phyloP scores from a whole-genome alignment of 345 rosid genomes.

The Brassica cretica region DNA sequence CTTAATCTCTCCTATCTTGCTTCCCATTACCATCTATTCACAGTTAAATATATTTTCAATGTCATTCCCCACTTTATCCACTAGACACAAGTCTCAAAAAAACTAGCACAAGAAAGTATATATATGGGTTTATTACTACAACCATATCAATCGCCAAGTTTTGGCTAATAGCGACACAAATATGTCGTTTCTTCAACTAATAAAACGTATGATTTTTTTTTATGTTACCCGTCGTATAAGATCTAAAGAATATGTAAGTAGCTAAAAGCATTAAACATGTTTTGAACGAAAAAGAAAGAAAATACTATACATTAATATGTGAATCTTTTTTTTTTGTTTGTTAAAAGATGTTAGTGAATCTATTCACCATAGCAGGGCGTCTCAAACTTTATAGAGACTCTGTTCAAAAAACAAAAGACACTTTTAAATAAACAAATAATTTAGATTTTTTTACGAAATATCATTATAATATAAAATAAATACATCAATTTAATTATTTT shows the following conservation, averaged over 20 bases:
- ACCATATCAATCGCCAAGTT: not conserved
- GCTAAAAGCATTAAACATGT: too few relatives aligned
- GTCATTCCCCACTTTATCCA: not conserved
- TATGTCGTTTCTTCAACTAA: not conserved
- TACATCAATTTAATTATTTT: too few relatives aligned
- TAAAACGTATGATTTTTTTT: not conserved
- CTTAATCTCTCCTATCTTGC: slow-evolving; percentile 48
- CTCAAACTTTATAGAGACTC: not conserved
- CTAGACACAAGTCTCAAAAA: not conserved
- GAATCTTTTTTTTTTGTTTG: too few relatives aligned
- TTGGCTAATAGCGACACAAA: not conserved
- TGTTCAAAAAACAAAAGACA: too few relatives aligned
- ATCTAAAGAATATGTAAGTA: too few relatives aligned
- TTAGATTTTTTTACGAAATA: too few relatives aligned
- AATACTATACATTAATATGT: too few relatives aligned
- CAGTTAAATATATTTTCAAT: not conserved
- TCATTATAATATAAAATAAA: too few relatives aligned
- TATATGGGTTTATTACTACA: not conserved
- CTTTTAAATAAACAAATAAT: too few relatives aligned
- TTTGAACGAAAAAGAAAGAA: too few relatives aligned
- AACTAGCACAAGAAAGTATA: not conserved
- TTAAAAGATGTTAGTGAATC: too few relatives aligned
- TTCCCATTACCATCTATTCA: slow-evolving; percentile 39
- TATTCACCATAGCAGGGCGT: too few relatives aligned
- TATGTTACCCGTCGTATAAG: not conserved